Percentiles rank a stretch among this genome's conserved stretches.
These are phyloP conservation scores for Dactylellina drechsleri DNA, from an alignment of 2,329 filamentous ascomycete genomes.

Conservation along the genomic window DNA sequence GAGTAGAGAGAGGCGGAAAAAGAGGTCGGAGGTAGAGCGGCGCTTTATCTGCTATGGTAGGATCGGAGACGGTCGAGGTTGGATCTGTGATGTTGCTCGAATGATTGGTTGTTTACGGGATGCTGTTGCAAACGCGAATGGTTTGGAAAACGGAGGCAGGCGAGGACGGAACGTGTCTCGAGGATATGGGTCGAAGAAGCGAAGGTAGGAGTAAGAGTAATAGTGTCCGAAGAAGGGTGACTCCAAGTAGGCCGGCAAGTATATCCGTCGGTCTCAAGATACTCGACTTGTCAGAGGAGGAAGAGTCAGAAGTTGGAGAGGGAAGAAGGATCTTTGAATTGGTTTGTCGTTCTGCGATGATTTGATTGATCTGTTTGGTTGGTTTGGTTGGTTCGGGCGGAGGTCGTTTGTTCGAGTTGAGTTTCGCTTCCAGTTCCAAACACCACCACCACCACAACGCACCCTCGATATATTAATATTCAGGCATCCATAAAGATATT, in stretches of 20 bases:
- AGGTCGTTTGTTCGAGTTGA: too few relatives aligned
- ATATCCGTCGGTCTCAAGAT: too few relatives aligned
- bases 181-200: not conserved
- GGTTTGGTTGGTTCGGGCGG: too few relatives aligned
- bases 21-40: not conserved
- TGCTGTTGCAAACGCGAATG: conserved; percentile 11
- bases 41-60: not conserved
- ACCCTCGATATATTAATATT: too few relatives aligned
- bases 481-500: too few relatives aligned
- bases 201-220: not conserved
- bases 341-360: too few relatives aligned
- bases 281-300: not conserved
- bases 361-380: too few relatives aligned
- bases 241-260: too few relatives aligned
- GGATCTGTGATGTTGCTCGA: not conserved
- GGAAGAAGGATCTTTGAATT: not conserved
- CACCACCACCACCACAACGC: too few relatives aligned
- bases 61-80: not conserved
- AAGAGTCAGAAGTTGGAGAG: not conserved
- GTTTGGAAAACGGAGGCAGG: conserved; percentile 6
- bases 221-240: too few relatives aligned
- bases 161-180: conserved; percentile 11
- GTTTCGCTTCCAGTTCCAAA: too few relatives aligned
- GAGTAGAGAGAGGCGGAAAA: too few relatives aligned
- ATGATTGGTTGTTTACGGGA: not conserved